Evolutionary conservation across 2,329 filamentous ascomycete genomes (phyloP).

Genomic region (Fusarium sambucinum): DNA sequence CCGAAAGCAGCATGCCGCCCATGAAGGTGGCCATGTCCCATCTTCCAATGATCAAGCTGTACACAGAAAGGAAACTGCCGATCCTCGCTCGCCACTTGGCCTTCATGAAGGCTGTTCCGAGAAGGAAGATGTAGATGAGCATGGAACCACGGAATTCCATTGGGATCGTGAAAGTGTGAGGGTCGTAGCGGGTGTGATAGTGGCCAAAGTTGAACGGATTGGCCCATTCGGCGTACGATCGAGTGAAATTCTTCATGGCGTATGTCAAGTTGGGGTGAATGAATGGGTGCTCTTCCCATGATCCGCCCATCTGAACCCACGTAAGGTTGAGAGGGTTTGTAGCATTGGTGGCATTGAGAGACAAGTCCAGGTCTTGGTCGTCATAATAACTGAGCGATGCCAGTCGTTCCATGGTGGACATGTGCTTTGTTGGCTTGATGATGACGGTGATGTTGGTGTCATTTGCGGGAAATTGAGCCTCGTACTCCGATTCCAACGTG

Average conservation of each 20-base stretch:
- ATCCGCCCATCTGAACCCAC: slow-evolving; percentile 56
- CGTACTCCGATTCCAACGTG: slow-evolving; percentile 35
- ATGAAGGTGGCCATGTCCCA: slow-evolving; percentile 59
- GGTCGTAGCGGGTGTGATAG: slow-evolving; percentile 57
- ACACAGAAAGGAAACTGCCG: slow-evolving; percentile 49
- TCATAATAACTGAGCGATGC: slow-evolving; percentile 11
- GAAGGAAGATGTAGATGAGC: slow-evolving; percentile 56
- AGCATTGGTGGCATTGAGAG: slow-evolving; percentile 33
- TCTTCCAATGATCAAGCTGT: slow-evolving; percentile 52
- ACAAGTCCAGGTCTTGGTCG: slow-evolving; percentile 12
- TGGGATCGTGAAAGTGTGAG: slow-evolving; percentile 58
- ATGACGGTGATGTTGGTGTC: slow-evolving; percentile 31
- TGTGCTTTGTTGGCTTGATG: slow-evolving; percentile 3
- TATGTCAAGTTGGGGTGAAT: slow-evolving; percentile 56
- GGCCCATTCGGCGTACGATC: slow-evolving; percentile 55
- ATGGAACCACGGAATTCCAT: slow-evolving; percentile 58
- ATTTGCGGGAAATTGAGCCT: slow-evolving; percentile 33
- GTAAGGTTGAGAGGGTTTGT: slow-evolving; percentile 51
- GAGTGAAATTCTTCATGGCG: slow-evolving; percentile 55
- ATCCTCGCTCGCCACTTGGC: slow-evolving; percentile 51
- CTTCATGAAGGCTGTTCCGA: slow-evolving; percentile 55
- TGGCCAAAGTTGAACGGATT: slow-evolving; percentile 57
- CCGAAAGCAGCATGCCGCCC: slow-evolving; percentile 54
- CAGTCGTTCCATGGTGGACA: slow-evolving; percentile 10
- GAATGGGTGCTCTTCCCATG: slow-evolving; percentile 57